phyloP scores from a whole-genome alignment of 139 green algal species.

The Pseudopediastrum boryanum region DNA sequence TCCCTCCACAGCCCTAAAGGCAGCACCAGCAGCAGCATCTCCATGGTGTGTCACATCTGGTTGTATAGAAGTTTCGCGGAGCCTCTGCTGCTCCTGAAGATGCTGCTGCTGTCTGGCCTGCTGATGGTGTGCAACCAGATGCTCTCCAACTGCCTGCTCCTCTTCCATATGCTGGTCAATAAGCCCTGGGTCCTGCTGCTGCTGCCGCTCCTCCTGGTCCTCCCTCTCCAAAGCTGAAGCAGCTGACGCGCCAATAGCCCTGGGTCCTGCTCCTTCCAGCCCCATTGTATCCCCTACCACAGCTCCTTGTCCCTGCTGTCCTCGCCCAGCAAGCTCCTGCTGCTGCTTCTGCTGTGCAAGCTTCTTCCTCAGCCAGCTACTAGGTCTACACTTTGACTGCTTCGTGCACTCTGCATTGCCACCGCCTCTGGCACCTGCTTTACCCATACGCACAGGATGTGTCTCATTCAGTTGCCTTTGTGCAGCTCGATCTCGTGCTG shows the following conservation, averaged over 20 bases:
- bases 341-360: neutral
- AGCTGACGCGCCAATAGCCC: no score
- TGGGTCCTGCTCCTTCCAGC: no score
- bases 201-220: constrained; percentile 18
- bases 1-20: neutral
- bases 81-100: constrained; percentile 17
- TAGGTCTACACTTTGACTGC: neutral
- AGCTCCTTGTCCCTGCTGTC: no score
- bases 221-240: no score
- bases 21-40: constrained; percentile 11
- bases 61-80: no score
- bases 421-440: constrained; percentile 1
- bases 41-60: no score
- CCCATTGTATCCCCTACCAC: no score
- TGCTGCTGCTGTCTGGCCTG: neutral
- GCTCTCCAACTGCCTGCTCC: neutral
- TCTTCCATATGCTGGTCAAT: neutral
- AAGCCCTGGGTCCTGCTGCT: constrained; percentile 6
- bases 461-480: neutral
- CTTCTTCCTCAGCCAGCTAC: constrained; percentile 23
- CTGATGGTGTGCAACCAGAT: neutral
- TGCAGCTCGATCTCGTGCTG: constrained; percentile 17
- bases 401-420: no score
- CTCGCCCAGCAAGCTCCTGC: no score
- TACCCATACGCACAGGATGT: no score